Conservation (phyloP, 148 eudicot genomes). For the Dianthus caryophyllus region DNA sequence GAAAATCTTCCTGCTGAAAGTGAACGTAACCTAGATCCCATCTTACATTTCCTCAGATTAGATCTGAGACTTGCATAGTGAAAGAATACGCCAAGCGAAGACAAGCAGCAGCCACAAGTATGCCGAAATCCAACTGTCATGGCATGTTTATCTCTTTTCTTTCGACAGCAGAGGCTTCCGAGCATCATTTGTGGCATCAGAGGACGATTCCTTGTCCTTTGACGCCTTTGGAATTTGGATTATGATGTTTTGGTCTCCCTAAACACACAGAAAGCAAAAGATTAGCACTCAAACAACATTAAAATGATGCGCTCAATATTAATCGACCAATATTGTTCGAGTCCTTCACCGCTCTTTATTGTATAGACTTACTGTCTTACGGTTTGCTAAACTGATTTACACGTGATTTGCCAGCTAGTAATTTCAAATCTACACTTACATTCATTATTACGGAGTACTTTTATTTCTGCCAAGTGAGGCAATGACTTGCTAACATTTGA, state of each 20-base stretch:
- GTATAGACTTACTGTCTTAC: no score
- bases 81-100: background rate
- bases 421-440: no score
- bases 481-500: no score
- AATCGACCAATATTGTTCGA: no score
- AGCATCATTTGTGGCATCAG: constrained; percentile 13
- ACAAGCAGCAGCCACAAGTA: background rate
- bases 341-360: no score
- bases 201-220: constrained; percentile 17
- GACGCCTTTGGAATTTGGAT: constrained; percentile 23
- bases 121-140: background rate
- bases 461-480: no score
- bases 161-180: constrained; percentile 6
- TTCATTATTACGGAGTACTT: no score
- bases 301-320: background rate
- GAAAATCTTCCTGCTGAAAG: constrained; percentile 3
- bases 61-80: background rate
- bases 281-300: constrained; percentile 1
- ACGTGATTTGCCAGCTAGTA: no score
- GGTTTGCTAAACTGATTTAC: no score
- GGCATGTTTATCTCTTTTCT: constrained; percentile 13
- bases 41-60: background rate
- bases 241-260: constrained; percentile 29
- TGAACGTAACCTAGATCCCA: background rate
- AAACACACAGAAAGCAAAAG: background rate